Conservation (phyloP, 805 yeast genomes). For the Isabelozyma gotoi region DNA sequence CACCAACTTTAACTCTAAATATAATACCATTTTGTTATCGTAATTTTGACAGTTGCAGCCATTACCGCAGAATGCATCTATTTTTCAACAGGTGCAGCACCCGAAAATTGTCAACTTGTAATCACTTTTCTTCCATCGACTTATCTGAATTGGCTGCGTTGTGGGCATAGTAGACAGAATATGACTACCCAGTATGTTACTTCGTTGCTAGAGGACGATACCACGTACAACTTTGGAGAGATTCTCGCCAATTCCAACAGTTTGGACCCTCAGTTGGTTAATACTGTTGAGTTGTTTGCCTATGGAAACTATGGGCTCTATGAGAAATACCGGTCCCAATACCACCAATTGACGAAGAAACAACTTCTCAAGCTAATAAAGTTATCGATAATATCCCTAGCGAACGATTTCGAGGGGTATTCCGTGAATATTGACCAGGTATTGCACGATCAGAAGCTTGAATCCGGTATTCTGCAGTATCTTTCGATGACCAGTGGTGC, state of each 20-base stretch:
- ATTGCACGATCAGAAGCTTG: not conserved
- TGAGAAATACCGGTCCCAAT: conserved; percentile 13
- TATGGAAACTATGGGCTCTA: conserved; percentile 33
- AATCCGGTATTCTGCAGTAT: not conserved
- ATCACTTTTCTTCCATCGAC: not conserved
- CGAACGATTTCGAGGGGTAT: conserved; percentile 21
- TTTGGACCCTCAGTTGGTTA: conserved; percentile 7
- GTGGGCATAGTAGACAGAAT: not conserved
- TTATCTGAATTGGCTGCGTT: too few species aligned
- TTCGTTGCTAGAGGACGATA: not conserved
- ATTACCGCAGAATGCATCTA: not conserved
- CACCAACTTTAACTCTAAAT: too few species aligned
- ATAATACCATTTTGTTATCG: too few species aligned
- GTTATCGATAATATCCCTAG: conserved; percentile 24
- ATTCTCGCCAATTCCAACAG: not conserved
- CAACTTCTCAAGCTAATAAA: conserved; percentile 23
- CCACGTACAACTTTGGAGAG: not conserved
- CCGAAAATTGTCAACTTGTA: not conserved
- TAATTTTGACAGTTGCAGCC: too few species aligned
- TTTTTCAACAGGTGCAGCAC: not conserved
- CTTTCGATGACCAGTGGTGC: not conserved
- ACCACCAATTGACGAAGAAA: conserved; percentile 10
- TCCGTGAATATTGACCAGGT: conserved; percentile 2
- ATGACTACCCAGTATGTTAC: not conserved
- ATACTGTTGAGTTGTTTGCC: conserved; percentile 37